Evolutionary conservation across 148 eudicot genomes (phyloP), one percentile per base, ranked within the genome.

Genomic region (Vaccinium myrtillus): DNA sequence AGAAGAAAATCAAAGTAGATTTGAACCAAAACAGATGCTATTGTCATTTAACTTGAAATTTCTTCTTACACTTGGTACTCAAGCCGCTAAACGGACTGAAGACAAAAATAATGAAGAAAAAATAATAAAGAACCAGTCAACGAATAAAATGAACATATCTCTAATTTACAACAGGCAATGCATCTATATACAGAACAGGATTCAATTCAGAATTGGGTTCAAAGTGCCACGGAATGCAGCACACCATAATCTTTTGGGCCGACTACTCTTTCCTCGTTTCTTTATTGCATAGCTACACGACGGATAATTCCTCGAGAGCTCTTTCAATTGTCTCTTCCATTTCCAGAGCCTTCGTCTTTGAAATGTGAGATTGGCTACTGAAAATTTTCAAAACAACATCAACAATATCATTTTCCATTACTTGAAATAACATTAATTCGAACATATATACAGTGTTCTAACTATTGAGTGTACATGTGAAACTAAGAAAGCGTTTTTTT

Each of bases 171-270:
- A 58, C 56, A 78, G 80, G 32, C 63, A 36, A 71, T 71, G 65
- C 75, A 73, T 84, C 79, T 87, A 91, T 91, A 75, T 90, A 91
- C 92, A 91, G 55, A 86, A 86, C 46, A 49, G 81, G 19, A 43
- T 16, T 21, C 73, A 67, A 67, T 23, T 11, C 73, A 67, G 73
- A 67, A 67, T 32, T 9, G 39, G 86, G 86, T 87, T 63, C 43
- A 25, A 77, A 85, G 63, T 70, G 89, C 87, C 88, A 83, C 85
- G 63, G 82, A 86, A 77, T 84, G 30, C 85, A 77, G 78, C 25
- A n/a, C 83, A 86, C 82, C 84, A 77, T 85, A 80, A 74, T 63
- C n/a, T 78, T 15, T 23, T 55, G 39, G 73, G 73, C 67, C 36
- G 27, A 23, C 3, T 27, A 67, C 39, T 27, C 58, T 49, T 49